Base-by-base conservation (phyloP, 2,329 filamentous ascomycete genomes). In the Tolypocladium tundrense region DNA sequence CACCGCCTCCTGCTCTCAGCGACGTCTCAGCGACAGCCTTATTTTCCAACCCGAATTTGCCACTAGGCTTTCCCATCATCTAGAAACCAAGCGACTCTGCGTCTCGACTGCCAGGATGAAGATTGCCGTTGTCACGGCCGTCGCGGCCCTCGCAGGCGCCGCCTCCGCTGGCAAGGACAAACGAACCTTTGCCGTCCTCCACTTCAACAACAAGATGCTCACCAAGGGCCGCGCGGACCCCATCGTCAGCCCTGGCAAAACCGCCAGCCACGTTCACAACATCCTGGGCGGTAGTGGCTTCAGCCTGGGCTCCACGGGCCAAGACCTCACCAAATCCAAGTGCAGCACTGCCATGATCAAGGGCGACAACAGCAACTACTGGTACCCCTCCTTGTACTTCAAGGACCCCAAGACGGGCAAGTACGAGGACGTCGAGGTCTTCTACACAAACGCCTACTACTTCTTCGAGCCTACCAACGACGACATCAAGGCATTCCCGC, bases 381-480 rank as follows among this genome's bases (percentile, higher is more conserved):
- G 89, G 89, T 84, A 86, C 58, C 88, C 89, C 1, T 77, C 78
- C 35, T 74, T 92, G 3, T 91, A 86, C 73, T 91, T 87, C 72
- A 74, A 79, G 63, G 81, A 88, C 62, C 79, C 83, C 65, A 74
- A 80, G 63, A 83, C 85, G 62, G 82, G 81, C 54, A 79, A 78
- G 55, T 83, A 90, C 63, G 82, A 86, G 70, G 78, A 80, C 41
- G 88, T 91, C 21, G 78, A 84, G 51, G 74, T 88, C 60, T 85
- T 87, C 66, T 90, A 90, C 69, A 85, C 87, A 81, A 86, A 86
- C 67, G 82, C 82, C 60, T 94, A 94, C 77, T 92, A 93, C 74
- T 86, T 88, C 72, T 86, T 87, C 69, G 83, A 87, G 63, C 66
- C 75, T 50, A 82, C 83, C 63, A 79, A 86, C 62, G 86, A 90